Evolutionary conservation across 2,329 filamentous ascomycete species (phyloP).

Genomic region (Cryoendolithus antarcticus): DNA sequence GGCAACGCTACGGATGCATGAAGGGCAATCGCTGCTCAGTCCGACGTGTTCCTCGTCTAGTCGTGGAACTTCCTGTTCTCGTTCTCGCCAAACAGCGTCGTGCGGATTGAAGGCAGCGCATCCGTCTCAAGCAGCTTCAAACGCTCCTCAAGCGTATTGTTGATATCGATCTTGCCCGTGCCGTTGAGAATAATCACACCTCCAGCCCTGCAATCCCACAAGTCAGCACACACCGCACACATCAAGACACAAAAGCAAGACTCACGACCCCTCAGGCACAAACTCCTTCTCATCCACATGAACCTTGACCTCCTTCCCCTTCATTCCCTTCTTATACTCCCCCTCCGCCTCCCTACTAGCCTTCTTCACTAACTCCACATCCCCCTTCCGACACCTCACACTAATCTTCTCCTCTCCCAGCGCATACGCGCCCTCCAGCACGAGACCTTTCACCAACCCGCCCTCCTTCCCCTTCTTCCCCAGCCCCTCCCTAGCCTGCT

Average conservation of each 20-base stretch:
- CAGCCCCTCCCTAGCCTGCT: conserved; percentile 63
- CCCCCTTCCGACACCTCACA: conserved; percentile 66
- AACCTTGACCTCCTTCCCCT: conserved; percentile 56
- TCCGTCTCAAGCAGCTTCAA: conserved; percentile 73
- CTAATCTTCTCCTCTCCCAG: conserved; percentile 67
- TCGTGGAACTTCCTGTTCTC: conserved; percentile 91
- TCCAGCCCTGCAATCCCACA: conserved; percentile 52
- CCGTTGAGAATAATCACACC: conserved; percentile 71
- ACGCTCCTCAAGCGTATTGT: conserved; percentile 94
- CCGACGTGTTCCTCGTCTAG: conserved; percentile 32
- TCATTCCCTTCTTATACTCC: conserved; percentile 67
- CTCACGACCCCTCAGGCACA: conserved; percentile 73
- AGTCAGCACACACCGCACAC: not conserved
- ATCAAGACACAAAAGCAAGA: too few relatives aligned
- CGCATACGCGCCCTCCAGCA: conserved; percentile 84
- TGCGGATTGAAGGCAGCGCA: conserved; percentile 71
- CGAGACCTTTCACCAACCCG: conserved; percentile 63
- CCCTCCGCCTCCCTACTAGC: conserved; percentile 63
- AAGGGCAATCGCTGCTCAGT: too few relatives aligned
- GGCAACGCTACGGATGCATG: too few relatives aligned
- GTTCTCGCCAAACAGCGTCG: conserved; percentile 87
- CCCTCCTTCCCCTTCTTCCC: conserved; percentile 36
- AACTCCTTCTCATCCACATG: conserved; percentile 67
- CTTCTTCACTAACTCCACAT: conserved; percentile 62
- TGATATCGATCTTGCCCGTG: conserved; percentile 89